Base-by-base conservation (phyloP, 371 early-diverging fungal genomes). In the Mucor plumbeus region DNA sequence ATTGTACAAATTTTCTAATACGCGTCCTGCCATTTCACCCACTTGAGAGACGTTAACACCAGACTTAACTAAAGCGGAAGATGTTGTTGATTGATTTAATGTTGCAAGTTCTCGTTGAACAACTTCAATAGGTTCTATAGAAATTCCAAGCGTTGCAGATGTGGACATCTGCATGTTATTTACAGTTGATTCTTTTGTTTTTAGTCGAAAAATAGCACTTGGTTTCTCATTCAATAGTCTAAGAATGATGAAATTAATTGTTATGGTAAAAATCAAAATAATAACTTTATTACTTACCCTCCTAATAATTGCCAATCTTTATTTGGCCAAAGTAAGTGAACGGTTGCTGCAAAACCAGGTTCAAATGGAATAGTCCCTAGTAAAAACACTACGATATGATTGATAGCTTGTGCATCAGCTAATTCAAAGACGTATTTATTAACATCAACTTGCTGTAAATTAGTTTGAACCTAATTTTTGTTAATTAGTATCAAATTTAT, bases 311-410 rank as follows among this genome's bases (percentile, higher is more conserved):
- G 91, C 97, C 97, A 97, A 41, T 83, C 84, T 77, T 83, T 90
- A 75, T 86, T 90, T 63, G 89, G 92, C 96, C 96, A 96, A 26
- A 91, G 76, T 58, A 97, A 87, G 72, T 95, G 95, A 15, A 95
- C 97, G 0, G 97, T 94, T 10, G 94, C 94, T 8, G 89, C 93
- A 72, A 66, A 89, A 0, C 96, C 96, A 15, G 87, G 85, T 44
- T 96, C 94, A 68, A 97, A 95, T 4, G 95, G 94, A 13, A 90
- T 75, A 0, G 88, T 89, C 0, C 96, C 97, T 4, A 92, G 86
- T 44, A 96, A 78, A 69, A 97, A 96, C 26, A 96, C 95, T 3
- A 95, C 95, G 40, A 97, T 85, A 76, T 97, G 97, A 76, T 97
- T 96, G 78, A 96, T 92, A 38, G 78, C 77, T 59, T 86, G 85